These are phyloP conservation scores for Closterium sp. DNA, from an alignment of 139 green algal genomes.

Conservation along the genomic window DNA sequence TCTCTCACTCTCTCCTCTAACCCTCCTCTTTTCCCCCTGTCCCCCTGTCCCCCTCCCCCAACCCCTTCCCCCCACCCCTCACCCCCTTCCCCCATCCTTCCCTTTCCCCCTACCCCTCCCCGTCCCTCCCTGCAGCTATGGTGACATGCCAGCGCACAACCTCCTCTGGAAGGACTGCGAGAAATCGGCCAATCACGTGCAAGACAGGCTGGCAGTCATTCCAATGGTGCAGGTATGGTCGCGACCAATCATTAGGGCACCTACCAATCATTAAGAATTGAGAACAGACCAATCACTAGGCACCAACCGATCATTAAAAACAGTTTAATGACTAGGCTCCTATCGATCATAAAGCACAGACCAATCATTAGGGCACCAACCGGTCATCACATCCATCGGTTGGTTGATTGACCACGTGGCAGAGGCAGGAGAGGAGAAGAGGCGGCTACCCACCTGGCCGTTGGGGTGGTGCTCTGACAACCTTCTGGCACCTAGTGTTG, in stretches of 20 bases:
- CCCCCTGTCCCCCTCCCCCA: not conserved
- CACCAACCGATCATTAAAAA: not conserved
- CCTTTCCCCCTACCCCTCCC: not conserved
- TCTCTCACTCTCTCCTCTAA: not conserved
- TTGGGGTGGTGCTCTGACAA: too few relatives aligned
- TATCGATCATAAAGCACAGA: not conserved
- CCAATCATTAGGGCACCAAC: too few relatives aligned
- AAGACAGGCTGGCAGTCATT: slow-evolving; percentile 50
- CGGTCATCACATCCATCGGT: not conserved
- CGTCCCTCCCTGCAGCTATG: slow-evolving; percentile 24
- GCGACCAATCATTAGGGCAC: not conserved
- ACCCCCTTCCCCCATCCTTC: not conserved
- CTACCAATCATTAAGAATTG: not conserved
- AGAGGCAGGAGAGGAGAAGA: not conserved
- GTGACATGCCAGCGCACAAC: slow-evolving; percentile 57
- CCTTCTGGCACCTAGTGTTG: too few relatives aligned
- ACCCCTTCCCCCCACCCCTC: not conserved
- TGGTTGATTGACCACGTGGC: not conserved
- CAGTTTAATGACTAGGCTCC: too few relatives aligned
- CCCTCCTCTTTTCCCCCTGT: not conserved
- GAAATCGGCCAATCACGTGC: slow-evolving; percentile 21
- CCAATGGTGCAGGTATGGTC: slow-evolving; percentile 53
- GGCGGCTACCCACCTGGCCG: too few relatives aligned
- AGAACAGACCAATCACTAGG: not conserved
- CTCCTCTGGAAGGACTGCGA: slow-evolving; percentile 50